phyloP scores from a whole-genome alignment of 768 basidiomycete genomes.

The Termitomyces eurrhizus region DNA sequence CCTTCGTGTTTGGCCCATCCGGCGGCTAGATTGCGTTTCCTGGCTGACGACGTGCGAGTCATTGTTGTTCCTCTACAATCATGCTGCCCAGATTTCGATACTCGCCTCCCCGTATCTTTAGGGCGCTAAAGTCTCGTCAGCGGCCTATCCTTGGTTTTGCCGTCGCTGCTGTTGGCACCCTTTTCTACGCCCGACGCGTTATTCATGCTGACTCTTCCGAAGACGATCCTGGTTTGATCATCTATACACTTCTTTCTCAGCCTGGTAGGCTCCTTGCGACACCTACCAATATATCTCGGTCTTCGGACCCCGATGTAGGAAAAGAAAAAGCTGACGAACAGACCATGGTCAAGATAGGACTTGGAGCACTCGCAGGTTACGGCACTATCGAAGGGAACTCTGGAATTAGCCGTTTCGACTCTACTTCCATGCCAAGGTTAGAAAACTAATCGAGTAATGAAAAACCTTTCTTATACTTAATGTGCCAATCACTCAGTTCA shows the following conservation, averaged over 20 bases:
- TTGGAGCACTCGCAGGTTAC: background rate
- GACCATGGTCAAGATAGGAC: background rate
- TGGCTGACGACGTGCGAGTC: background rate
- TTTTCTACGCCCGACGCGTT: slow-evolving; percentile 7
- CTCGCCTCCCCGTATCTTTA: background rate
- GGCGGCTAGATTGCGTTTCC: background rate
- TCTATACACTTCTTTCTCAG: slow-evolving; percentile 1
- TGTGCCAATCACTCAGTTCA: background rate
- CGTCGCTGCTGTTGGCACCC: slow-evolving; percentile 11
- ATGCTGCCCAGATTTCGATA: background rate
- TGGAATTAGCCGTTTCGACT: slow-evolving; percentile 17
- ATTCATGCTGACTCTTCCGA: slow-evolving; percentile 11
- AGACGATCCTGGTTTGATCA: background rate
- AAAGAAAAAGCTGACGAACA: background rate
- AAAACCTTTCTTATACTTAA: background rate
- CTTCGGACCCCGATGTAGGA: background rate
- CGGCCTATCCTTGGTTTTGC: slow-evolving; percentile 6
- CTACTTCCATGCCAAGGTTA: slow-evolving; percentile 15
- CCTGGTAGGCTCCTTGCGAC: background rate
- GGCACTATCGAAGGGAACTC: slow-evolving; percentile 11
- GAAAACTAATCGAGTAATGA: background rate
- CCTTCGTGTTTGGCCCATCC: background rate
- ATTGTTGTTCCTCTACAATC: background rate
- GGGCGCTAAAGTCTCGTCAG: background rate
- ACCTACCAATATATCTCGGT: background rate